Percentiles rank a stretch among this genome's conserved stretches.
These are phyloP conservation scores for Aspergillus sp. DNA, from an alignment of 2,329 filamentous ascomycete genomes.

Conservation along the genomic window DNA sequence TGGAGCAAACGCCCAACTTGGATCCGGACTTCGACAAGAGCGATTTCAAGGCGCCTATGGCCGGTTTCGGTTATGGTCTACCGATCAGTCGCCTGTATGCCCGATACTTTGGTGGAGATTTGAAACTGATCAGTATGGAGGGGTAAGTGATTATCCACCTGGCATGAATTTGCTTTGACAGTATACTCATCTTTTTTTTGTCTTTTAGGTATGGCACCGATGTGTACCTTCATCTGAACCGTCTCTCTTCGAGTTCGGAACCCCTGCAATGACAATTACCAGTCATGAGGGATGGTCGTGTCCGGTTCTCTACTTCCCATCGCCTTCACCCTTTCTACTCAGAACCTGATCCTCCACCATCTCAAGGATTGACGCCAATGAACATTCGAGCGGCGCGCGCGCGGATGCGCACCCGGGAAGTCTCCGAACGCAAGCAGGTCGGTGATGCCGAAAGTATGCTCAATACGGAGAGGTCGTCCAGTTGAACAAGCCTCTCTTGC, in stretches of 20 bases:
- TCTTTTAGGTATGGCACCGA: slow-evolving; percentile 84
- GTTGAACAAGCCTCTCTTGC: slow-evolving; percentile 12
- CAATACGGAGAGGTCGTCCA: slow-evolving; percentile 48
- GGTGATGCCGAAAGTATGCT: slow-evolving; percentile 81
- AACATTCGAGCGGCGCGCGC: slow-evolving; percentile 63
- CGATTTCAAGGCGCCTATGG: slow-evolving; percentile 99
- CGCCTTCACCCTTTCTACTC: slow-evolving; percentile 41
- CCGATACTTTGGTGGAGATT: slow-evolving; percentile 92
- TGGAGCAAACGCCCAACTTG: slow-evolving; percentile 89
- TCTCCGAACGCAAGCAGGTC: slow-evolving; percentile 85
- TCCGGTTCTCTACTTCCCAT: slow-evolving; percentile 41
- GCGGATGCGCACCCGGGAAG: slow-evolving; percentile 68
- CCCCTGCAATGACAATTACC: slow-evolving; percentile 90
- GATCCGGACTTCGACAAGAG: slow-evolving; percentile 98
- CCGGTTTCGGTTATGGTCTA: slow-evolving; percentile 95
- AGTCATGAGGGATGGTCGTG: slow-evolving; percentile 76
- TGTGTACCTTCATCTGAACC: slow-evolving; percentile 96
- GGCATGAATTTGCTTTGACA: background rate
- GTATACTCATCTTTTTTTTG: slow-evolving; percentile 14
- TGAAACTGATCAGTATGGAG: slow-evolving; percentile 99
- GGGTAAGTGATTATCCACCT: slow-evolving; percentile 62
- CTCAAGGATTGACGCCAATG: slow-evolving; percentile 54
- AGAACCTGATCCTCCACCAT: slow-evolving; percentile 34
- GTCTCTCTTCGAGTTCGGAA: slow-evolving; percentile 91
- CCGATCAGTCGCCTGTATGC: slow-evolving; percentile 94